phyloP scores from a whole-genome alignment of 2,329 filamentous ascomycete genomes.

The Aspergillus sojae region DNA sequence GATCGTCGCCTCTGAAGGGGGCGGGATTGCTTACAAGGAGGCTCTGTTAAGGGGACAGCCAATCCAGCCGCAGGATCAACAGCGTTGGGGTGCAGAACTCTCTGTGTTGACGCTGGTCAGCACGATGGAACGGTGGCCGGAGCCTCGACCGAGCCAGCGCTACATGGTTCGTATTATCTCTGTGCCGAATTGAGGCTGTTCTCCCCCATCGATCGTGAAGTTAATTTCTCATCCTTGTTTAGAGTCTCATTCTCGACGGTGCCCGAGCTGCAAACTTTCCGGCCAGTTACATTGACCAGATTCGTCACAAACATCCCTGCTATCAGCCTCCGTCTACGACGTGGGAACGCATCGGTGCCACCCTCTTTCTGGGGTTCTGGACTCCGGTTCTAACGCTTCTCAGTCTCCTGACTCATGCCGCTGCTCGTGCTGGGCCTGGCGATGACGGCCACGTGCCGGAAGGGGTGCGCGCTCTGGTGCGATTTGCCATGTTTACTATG shows the following conservation, averaged over 20 bases:
- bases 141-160: conserved; percentile 1
- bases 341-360: conserved; percentile 3
- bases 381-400: conserved; percentile 2
- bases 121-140: conserved; percentile 3
- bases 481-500: conserved; percentile 5
- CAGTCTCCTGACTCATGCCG: conserved; percentile 2
- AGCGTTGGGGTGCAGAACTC: conserved; percentile 1
- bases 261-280: not conserved
- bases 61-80: not conserved
- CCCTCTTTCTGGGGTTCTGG: conserved; percentile 5
- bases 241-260: conserved; percentile 1
- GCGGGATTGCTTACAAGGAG: no score
- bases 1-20: not conserved
- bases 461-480: conserved; percentile 3
- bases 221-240: no score
- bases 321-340: not conserved
- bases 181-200: not conserved
- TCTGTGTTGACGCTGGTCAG: conserved; percentile 1
- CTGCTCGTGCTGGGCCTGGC: conserved; percentile 1
- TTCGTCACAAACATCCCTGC: conserved; percentile 1
- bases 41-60: not conserved
- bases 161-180: conserved; percentile 2
- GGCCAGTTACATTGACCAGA: conserved; percentile 1
- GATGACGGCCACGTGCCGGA: conserved; percentile 4
- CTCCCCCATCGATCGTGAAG: no score